Evolutionary conservation across 805 yeast species (phyloP).

Genomic region (Sugiyamaella mastotermitis): DNA sequence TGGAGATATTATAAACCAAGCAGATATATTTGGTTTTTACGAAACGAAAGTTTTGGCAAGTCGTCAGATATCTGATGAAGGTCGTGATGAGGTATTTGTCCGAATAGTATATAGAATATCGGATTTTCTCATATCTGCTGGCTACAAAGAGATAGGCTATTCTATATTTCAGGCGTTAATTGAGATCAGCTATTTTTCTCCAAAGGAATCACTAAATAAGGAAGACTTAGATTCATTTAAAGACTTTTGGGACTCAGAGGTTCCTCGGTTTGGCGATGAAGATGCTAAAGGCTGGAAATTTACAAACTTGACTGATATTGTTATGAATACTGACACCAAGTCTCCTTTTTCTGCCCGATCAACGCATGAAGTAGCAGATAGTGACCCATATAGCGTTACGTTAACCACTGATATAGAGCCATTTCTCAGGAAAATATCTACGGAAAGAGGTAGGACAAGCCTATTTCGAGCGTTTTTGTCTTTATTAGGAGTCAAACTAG

Average conservation of each 20-base stretch:
- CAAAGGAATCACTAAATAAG: slow-evolving; percentile 2
- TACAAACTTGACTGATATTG: neutral
- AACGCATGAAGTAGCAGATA: slow-evolving; percentile 1
- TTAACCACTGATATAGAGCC: slow-evolving; percentile 18
- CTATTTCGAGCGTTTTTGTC: neutral
- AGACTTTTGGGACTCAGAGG: slow-evolving; percentile 20
- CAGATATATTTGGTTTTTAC: slow-evolving; percentile 7
- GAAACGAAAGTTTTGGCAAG: neutral
- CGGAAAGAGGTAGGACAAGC: neutral
- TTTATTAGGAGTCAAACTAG: neutral
- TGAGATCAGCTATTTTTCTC: slow-evolving; percentile 14
- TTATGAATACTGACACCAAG: neutral
- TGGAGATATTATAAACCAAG: too few species aligned
- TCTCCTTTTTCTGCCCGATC: slow-evolving; percentile 2
- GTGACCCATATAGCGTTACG: slow-evolving; percentile 15
- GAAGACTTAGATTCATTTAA: slow-evolving; percentile 7
- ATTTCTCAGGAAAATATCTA: slow-evolving; percentile 10
- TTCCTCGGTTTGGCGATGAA: slow-evolving; percentile 20
- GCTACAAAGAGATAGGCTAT: slow-evolving; percentile 21
- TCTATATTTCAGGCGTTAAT: slow-evolving; percentile 20
- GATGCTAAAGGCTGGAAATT: slow-evolving; percentile 14
- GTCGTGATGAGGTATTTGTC: slow-evolving; percentile 2
- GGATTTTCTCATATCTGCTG: slow-evolving; percentile 10
- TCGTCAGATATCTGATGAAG: neutral
- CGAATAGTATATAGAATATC: slow-evolving; percentile 6